Conservation (phyloP, 208 protist genomes). For the Angomonas deanei region DNA sequence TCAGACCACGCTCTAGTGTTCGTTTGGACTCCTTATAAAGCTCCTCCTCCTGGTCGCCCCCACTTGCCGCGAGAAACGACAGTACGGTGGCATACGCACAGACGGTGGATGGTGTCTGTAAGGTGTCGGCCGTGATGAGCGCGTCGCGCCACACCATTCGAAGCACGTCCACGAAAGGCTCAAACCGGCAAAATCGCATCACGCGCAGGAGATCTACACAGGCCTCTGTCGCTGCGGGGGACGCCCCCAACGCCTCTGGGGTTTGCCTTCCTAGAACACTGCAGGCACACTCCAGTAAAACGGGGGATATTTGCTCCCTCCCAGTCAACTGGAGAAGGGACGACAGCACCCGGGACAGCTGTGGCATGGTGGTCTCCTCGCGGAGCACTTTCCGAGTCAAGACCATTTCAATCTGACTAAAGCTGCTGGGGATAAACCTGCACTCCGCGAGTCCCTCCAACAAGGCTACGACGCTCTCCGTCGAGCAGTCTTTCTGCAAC, state of each 20-base stretch:
- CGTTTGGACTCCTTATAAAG: too few relatives aligned
- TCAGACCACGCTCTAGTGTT: too few relatives aligned
- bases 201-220: slow-evolving; percentile 12
- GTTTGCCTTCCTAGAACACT: background rate
- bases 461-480: slow-evolving; percentile 28
- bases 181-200: slow-evolving; percentile 28
- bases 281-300: slow-evolving; percentile 23
- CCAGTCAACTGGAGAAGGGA: slow-evolving; percentile 35
- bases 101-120: too few relatives aligned
- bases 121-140: too few relatives aligned
- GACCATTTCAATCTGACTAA: slow-evolving; percentile 64
- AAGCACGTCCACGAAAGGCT: slow-evolving; percentile 17
- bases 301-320: slow-evolving; percentile 25
- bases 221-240: too few relatives aligned
- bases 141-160: slow-evolving; percentile 3
- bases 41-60: too few relatives aligned
- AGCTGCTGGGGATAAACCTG: slow-evolving; percentile 38
- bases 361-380: slow-evolving; percentile 16
- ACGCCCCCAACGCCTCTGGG: background rate
- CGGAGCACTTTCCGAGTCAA: slow-evolving; percentile 34
- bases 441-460: slow-evolving; percentile 66
- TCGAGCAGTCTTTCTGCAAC: slow-evolving; percentile 25
- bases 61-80: too few relatives aligned
- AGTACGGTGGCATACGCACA: too few relatives aligned
- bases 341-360: slow-evolving; percentile 27